Evolutionary conservation across 2,329 filamentous ascomycete genomes (phyloP), one percentile per base, ranked within the genome.

Genomic region (Alternaria sp.): DNA sequence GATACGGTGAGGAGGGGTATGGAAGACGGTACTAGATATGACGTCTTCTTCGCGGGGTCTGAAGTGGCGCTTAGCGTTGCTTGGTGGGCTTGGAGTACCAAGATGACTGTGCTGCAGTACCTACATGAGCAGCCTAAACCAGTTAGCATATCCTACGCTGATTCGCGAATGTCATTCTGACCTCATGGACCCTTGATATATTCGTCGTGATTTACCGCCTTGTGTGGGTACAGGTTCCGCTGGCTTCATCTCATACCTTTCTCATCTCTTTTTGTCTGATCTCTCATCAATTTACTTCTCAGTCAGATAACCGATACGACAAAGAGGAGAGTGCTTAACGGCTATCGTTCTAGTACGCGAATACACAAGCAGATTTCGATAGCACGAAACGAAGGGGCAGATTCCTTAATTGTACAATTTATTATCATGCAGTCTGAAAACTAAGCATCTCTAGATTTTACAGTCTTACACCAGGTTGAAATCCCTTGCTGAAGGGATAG

Each of bases 1-100:
- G 52, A 45, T 67, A 69, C 25, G 70, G 66, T 7, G 63, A 71
- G 14, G 66, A 72, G 41, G 62, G 66, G 3, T 71, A 70, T 51
- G 65, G 56, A 40, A 54, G 66, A 40, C 63, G 68, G 45, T 72
- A 72, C 49, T 71, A 56, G 49, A 36, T 9, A 53, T 57, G 32
- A 44, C 32, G 46, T 32, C 27, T 46, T 41, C 9, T 56, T 32
- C 20, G 46, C 9, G 32, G 32, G 25, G 18, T 20, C 22, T 25
- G 3, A 45, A 45, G 34, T 52, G 50, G 36, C 22, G 7, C 45
- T 34, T 27, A 25, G 53, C 38, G 8, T 18, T 32, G 16, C 20
- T 25, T 25, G 34, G 27, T 25, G 50, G 25, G 43, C 43, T 14
- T 40, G 34, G 56, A 59, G 56, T 50, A 59, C 50, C 56, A 8